These are phyloP conservation scores for Scytalidium sp. DNA, from an alignment of 2,329 filamentous ascomycete species.

Conservation along the genomic window DNA sequence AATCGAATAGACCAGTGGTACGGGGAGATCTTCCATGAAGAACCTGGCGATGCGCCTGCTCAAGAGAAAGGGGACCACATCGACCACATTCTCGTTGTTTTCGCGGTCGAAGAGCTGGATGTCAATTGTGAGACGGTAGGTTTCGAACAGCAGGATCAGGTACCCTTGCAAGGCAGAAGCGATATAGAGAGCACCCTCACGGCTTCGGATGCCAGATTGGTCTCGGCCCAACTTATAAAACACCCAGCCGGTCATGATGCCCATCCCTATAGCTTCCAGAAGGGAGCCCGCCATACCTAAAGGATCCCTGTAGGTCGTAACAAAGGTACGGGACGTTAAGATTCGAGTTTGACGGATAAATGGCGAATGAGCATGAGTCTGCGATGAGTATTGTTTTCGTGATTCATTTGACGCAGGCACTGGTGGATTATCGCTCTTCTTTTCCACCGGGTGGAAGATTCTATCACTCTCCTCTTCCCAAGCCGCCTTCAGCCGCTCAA, in stretches of 20 bases:
- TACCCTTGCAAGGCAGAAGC: constrained; percentile 72
- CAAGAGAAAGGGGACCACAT: constrained; percentile 65
- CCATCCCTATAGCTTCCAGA: constrained; percentile 68
- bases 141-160: constrained; percentile 72
- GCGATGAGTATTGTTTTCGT: constrained; percentile 20
- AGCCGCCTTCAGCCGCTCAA: constrained; percentile 56
- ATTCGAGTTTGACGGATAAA: constrained; percentile 63
- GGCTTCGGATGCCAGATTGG: constrained; percentile 69
- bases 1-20: constrained; percentile 66
- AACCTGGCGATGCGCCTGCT: constrained; percentile 68
- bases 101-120: constrained; percentile 76
- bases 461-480: constrained; percentile 47
- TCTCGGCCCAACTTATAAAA: constrained; percentile 65
- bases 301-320: constrained; percentile 72
- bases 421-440: constrained; percentile 5
- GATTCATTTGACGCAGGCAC: constrained; percentile 9
- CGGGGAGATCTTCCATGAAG: constrained; percentile 68
- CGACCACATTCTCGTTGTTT: constrained; percentile 68
- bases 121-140: constrained; percentile 71
- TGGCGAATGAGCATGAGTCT: constrained; percentile 40
- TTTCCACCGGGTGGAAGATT: constrained; percentile 13
- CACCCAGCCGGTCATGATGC: constrained; percentile 69
- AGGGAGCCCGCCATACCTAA: constrained; percentile 71
- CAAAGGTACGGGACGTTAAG: constrained; percentile 65
- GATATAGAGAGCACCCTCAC: constrained; percentile 71